A percentile compares a stretch with the other conserved stretches of the same genome.
Conservation (phyloP, 106 monocot genomes). For the Ottelia alismoides region DNA sequence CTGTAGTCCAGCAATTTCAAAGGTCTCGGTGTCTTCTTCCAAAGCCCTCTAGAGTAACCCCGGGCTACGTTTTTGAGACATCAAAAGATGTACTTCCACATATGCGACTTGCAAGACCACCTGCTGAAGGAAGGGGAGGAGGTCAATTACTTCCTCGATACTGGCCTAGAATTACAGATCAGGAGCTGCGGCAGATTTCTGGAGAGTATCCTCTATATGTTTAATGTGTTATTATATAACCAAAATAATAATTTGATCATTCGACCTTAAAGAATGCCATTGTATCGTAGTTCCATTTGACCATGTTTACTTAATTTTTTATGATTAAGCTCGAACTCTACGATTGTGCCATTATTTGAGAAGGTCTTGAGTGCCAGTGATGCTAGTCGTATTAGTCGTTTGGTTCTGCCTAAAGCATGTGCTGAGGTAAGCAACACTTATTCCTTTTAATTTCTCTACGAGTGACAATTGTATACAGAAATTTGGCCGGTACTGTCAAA, state of each 20-base stretch:
- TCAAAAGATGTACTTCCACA: slow-evolving; percentile 44
- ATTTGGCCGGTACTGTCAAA: too few species aligned
- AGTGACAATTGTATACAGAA: too few species aligned
- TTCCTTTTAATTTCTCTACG: too few species aligned
- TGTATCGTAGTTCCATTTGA: too few species aligned
- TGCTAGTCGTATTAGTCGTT: slow-evolving; percentile 91
- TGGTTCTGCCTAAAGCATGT: slow-evolving; percentile 98
- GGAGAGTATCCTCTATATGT: slow-evolving; percentile 91
- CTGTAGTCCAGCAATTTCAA: slow-evolving; percentile 37
- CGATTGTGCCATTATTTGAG: slow-evolving; percentile 96
- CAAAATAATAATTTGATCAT: background rate
- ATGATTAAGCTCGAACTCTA: slow-evolving; percentile 71
- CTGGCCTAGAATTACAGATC: slow-evolving; percentile 78
- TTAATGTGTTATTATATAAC: background rate
- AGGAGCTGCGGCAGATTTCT: slow-evolving; percentile 72
- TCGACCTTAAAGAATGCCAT: background rate
- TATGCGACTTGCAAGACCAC: slow-evolving; percentile 43
- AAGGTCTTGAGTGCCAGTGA: slow-evolving; percentile 98
- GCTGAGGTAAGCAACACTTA: slow-evolving; percentile 95
- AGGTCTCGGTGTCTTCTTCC: slow-evolving; percentile 40
- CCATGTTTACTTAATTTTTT: slow-evolving; percentile 45
- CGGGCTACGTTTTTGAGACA: slow-evolving; percentile 25
- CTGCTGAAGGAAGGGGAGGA: slow-evolving; percentile 33
- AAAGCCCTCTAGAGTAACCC: slow-evolving; percentile 29
- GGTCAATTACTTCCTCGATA: slow-evolving; percentile 62